phyloP scores from a whole-genome alignment of 306 rosid genomes.

The Vachellia collinsii region DNA sequence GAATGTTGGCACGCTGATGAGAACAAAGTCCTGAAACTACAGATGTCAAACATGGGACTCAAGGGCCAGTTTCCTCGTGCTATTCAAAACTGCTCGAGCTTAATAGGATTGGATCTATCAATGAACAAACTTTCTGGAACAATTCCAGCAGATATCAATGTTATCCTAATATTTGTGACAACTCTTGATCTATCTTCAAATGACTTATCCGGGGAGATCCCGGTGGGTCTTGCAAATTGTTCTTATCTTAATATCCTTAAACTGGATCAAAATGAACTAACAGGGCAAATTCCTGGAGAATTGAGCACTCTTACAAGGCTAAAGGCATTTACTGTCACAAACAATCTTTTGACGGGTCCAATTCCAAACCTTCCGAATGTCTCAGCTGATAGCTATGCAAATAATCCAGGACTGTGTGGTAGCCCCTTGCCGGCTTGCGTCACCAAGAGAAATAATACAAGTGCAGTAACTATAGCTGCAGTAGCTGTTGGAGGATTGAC shows the following conservation, averaged over 20 bases:
- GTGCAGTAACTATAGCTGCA: too few species aligned
- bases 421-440: background rate
- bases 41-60: conserved; percentile 71
- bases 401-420: conserved; percentile 9
- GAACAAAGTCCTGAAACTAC: conserved; percentile 68
- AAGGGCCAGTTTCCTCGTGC: conserved; percentile 67
- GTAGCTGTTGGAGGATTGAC: too few species aligned
- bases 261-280: background rate
- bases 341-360: background rate
- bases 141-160: background rate
- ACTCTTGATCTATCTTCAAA: conserved; percentile 1
- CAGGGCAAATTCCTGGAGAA: background rate
- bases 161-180: background rate
- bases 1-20: conserved; percentile 96
- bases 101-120: background rate
- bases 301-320: background rate
- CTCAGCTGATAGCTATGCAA: background rate
- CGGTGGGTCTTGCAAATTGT: background rate
- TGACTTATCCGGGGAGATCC: background rate
- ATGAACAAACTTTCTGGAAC: background rate
- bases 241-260: background rate
- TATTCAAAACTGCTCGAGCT: conserved; percentile 30
- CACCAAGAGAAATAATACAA: too few species aligned
- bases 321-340: background rate
- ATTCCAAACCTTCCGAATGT: background rate